phyloP scores from a whole-genome alignment of 2,329 filamentous ascomycete species.

The Venturia oleaginea region DNA sequence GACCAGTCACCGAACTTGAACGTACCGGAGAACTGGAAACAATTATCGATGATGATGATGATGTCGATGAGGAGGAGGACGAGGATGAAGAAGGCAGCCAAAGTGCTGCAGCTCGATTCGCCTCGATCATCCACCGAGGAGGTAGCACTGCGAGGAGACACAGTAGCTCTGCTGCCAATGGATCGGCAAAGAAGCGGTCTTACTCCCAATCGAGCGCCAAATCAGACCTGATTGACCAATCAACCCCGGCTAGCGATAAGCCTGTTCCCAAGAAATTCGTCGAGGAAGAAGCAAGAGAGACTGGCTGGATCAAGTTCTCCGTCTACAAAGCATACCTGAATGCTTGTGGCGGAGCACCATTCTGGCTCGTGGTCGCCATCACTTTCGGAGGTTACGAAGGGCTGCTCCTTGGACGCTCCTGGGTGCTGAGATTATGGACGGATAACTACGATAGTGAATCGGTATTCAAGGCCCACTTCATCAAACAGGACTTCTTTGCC shows the following conservation, averaged over 20 bases:
- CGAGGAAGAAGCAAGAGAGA: slow-evolving; percentile 64
- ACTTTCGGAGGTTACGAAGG: slow-evolving; percentile 48
- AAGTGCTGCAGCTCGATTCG: slow-evolving; percentile 40
- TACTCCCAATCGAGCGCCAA: slow-evolving; percentile 1
- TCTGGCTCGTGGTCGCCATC: slow-evolving; percentile 48
- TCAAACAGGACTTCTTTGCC: neutral
- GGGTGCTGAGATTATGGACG: slow-evolving; percentile 55
- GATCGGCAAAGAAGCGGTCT: neutral
- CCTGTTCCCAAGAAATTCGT: slow-evolving; percentile 57
- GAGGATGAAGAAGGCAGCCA: slow-evolving; percentile 20
- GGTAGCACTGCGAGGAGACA: neutral
- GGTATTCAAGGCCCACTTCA: neutral
- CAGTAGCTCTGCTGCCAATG: slow-evolving; percentile 8
- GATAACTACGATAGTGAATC: slow-evolving; percentile 10
- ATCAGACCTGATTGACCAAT: slow-evolving; percentile 12
- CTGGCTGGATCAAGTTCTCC: slow-evolving; percentile 56
- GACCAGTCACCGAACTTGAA: slow-evolving; percentile 51
- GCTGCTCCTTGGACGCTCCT: slow-evolving; percentile 46
- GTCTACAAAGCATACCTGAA: slow-evolving; percentile 62
- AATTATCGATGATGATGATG: slow-evolving; percentile 27
- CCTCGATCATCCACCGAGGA: neutral
- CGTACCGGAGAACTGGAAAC: slow-evolving; percentile 36
- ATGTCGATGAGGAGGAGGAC: slow-evolving; percentile 22
- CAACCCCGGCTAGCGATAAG: neutral
- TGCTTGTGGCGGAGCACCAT: slow-evolving; percentile 53